These are phyloP conservation scores for Pachyrhizus erosus DNA, from an alignment of 306 rosid genomes.

Conservation along the genomic window DNA sequence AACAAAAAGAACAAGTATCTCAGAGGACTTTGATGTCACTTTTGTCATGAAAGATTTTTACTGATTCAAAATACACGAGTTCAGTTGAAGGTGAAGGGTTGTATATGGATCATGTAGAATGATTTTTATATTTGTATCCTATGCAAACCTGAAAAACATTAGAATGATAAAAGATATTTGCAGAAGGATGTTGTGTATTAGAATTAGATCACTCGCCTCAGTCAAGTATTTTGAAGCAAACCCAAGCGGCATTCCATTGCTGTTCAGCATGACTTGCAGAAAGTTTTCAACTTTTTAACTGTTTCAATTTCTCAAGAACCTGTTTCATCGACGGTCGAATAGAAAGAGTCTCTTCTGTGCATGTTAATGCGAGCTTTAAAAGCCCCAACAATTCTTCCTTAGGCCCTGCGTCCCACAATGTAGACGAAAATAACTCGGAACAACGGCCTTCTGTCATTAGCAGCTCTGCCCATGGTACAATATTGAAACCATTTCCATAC, in stretches of 20 bases:
- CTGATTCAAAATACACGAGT: slow-evolving; percentile 3
- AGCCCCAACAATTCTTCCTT: slow-evolving; percentile 53
- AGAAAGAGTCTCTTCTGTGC: slow-evolving; percentile 58
- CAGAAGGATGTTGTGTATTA: slow-evolving; percentile 4
- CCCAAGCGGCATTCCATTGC: slow-evolving; percentile 28
- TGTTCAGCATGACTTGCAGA: slow-evolving; percentile 19
- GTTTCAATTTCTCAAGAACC: slow-evolving; percentile 61
- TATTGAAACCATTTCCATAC: slow-evolving; percentile 74
- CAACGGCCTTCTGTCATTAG: slow-evolving; percentile 54
- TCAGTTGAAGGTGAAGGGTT: not conserved
- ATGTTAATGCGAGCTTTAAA: slow-evolving; percentile 54
- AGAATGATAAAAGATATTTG: slow-evolving; percentile 35
- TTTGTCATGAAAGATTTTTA: not conserved
- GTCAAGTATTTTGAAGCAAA: slow-evolving; percentile 17
- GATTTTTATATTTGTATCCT: slow-evolving; percentile 7
- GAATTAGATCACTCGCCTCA: slow-evolving; percentile 38
- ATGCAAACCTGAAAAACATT: not conserved
- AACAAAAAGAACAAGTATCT: slow-evolving; percentile 8
- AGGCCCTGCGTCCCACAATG: slow-evolving; percentile 63
- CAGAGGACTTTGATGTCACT: not conserved
- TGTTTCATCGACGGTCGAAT: slow-evolving; percentile 60
- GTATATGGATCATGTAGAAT: slow-evolving; percentile 11
- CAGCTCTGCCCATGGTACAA: slow-evolving; percentile 75
- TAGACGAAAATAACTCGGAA: slow-evolving; percentile 53
- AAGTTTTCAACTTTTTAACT: slow-evolving; percentile 46